phyloP scores from a whole-genome alignment of 345 rosid species.

The Citrus mangshanensis region DNA sequence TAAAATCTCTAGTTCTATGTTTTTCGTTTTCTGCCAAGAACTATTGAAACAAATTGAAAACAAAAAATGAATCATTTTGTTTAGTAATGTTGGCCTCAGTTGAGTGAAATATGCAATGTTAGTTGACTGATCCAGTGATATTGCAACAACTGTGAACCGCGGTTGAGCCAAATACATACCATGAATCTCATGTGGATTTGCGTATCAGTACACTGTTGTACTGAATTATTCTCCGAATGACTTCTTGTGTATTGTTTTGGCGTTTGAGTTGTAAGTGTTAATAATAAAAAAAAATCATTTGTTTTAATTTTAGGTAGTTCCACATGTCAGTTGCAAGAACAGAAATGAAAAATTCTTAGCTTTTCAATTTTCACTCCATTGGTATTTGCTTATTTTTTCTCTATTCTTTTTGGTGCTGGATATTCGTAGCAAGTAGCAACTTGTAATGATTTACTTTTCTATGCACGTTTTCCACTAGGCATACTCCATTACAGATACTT shows the following conservation, averaged over 20 bases:
- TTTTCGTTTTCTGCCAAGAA: background rate
- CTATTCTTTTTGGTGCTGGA: background rate
- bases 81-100: background rate
- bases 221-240: background rate
- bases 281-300: background rate
- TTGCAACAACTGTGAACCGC: background rate
- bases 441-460: background rate
- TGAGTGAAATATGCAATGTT: background rate
- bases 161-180: background rate
- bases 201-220: no score
- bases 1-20: background rate
- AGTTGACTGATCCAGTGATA: background rate
- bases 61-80: background rate
- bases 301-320: background rate
- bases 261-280: background rate
- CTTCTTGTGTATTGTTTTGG: background rate
- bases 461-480: slow-evolving; percentile 43
- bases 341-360: background rate
- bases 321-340: background rate
- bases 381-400: background rate
- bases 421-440: background rate
- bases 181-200: background rate
- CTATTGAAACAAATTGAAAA: no score
- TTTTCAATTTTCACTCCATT: background rate
- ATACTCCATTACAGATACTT: slow-evolving; percentile 75